Conservation (phyloP, 169 alveolate species). For the Theileria equi region DNA sequence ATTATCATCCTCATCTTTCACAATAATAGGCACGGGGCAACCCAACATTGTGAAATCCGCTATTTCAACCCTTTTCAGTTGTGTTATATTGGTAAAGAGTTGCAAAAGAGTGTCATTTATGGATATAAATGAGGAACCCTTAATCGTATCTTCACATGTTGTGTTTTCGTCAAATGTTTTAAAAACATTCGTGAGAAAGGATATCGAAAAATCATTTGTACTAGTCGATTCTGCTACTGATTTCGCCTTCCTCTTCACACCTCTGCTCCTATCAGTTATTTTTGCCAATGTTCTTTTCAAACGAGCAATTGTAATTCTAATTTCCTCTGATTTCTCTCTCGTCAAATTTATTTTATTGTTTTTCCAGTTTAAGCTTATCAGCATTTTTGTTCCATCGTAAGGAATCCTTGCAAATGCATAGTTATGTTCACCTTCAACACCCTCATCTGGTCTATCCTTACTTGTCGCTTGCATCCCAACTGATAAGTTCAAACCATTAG, state of each 20-base stretch:
- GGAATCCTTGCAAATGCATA: conserved; percentile 30
- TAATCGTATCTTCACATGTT: conserved; percentile 17
- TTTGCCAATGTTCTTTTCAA: conserved; percentile 42
- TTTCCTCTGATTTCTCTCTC: conserved; percentile 27
- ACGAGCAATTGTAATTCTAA: conserved; percentile 20
- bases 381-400: conserved; percentile 18
- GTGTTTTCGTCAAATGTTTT: conserved; percentile 23
- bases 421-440: too few species aligned
- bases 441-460: too few species aligned
- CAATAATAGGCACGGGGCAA: conserved; percentile 35
- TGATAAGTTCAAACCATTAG: too few species aligned
- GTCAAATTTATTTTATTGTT: conserved; percentile 37
- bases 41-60: conserved; percentile 33
- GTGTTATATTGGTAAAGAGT: conserved; percentile 21
- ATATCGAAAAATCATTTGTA: conserved; percentile 9
- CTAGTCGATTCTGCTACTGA: not conserved
- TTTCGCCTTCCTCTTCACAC: not conserved
- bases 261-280: not conserved
- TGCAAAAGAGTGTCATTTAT: conserved; percentile 38
- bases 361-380: conserved; percentile 27
- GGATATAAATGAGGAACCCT: conserved; percentile 33
- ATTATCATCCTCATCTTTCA: conserved; percentile 23
- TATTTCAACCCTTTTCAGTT: conserved; percentile 23
- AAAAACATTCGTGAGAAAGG: conserved; percentile 38
- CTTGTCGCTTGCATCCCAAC: too few species aligned